These are phyloP conservation scores for Trichophyton benhamiae DNA, from an alignment of 2,329 filamentous ascomycete genomes.

Conservation along the genomic window DNA sequence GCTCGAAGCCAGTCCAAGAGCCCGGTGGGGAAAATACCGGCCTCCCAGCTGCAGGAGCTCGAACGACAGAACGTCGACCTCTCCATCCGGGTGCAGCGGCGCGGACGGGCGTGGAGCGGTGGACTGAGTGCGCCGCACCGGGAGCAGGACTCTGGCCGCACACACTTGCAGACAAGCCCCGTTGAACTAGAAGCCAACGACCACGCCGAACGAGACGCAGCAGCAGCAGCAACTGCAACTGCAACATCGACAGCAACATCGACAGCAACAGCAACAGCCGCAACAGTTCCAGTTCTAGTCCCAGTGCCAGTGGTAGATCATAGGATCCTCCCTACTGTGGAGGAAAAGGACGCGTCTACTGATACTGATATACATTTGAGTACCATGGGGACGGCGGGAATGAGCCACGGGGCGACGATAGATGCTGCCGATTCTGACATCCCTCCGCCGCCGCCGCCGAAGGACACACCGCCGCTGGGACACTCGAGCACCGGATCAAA, in stretches of 20 bases:
- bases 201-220: background rate
- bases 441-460: conserved; percentile 24
- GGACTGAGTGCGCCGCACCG: conserved; percentile 5
- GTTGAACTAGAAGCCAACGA: background rate
- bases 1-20: conserved; percentile 17
- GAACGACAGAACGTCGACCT: conserved; percentile 28
- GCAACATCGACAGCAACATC: background rate
- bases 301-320: too few relatives aligned
- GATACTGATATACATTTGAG: conserved; percentile 3
- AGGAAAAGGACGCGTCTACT: background rate
- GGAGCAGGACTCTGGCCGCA: conserved; percentile 11
- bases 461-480: conserved; percentile 21
- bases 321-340: conserved; percentile 10
- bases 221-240: background rate
- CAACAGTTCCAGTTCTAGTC: too few relatives aligned
- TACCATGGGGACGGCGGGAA: conserved; percentile 10
- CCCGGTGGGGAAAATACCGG: conserved; percentile 29
- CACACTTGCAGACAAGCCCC: background rate
- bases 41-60: conserved; percentile 31
- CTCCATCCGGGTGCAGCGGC: conserved; percentile 29
- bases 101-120: conserved; percentile 27
- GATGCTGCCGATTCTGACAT: conserved; percentile 30
- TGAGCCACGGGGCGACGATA: conserved; percentile 11
- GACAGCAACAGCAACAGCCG: background rate
- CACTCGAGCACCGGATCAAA: conserved; percentile 18